Percentiles rank a stretch among this genome's conserved stretches.
These are phyloP conservation scores for Fagopyrum esculentum DNA, from an alignment of 148 eudicot genomes.

Conservation along the genomic window DNA sequence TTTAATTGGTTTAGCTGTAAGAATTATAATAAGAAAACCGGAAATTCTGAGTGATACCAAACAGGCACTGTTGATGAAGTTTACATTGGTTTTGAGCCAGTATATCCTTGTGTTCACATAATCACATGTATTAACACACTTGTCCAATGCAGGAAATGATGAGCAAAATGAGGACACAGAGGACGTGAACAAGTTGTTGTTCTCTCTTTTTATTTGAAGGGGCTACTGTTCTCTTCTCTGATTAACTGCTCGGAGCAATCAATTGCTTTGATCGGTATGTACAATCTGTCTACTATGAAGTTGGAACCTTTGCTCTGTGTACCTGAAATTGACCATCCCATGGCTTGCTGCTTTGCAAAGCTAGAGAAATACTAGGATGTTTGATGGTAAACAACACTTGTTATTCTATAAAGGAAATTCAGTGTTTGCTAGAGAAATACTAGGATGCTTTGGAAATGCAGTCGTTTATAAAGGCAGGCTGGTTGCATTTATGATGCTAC, in stretches of 20 bases:
- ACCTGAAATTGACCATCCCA: background rate
- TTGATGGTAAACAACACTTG: background rate
- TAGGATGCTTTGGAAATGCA: background rate
- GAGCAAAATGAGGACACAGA: slow-evolving; percentile 36
- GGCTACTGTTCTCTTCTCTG: background rate
- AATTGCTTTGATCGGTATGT: background rate
- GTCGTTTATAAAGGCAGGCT: background rate
- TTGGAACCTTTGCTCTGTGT: background rate
- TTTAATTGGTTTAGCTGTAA: no score
- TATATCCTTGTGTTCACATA: slow-evolving; percentile 2
- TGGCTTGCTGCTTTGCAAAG: slow-evolving; percentile 3
- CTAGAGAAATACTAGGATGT: background rate
- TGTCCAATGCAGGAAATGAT: slow-evolving; percentile 29
- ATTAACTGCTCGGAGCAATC: background rate
- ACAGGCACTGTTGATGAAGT: background rate
- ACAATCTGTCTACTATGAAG: background rate
- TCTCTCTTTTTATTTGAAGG: slow-evolving; percentile 28
- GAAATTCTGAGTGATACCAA: no score
- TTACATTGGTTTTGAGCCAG: background rate
- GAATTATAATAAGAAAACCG: no score
- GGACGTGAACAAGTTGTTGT: slow-evolving; percentile 65
- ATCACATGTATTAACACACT: slow-evolving; percentile 6
- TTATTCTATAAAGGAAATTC: background rate
- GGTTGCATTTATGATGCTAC: background rate
- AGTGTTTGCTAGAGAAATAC: no score